Base-by-base conservation (phyloP, 495 filamentous ascomycete genomes). In the Darksidea phi region DNA sequence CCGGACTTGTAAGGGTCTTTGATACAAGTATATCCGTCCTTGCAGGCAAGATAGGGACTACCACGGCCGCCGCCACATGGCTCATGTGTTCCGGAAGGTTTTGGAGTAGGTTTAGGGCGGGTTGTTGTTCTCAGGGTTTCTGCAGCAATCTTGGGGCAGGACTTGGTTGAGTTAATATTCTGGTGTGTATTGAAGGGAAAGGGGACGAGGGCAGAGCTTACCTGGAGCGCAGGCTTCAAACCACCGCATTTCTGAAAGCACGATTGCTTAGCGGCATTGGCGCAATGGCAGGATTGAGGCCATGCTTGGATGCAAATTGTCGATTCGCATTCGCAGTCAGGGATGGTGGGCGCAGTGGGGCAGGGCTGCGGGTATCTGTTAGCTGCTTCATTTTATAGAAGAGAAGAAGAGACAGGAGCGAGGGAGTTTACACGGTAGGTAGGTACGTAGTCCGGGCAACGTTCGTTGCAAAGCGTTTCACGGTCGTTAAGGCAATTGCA, bases 161-260 rank as follows among this genome's bases (percentile, higher is more conserved):
- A 53, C 41, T 43, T 3, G 28, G 10, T 3, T n/a, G 18, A 6
- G 41, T 43, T 20, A 43, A 25, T n/a, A 6, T 41, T 24, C 18
- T 1, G 41, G 23, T 45, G 6, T 1, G 24, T 2, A 25, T 37
- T 47, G 34, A 21, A 7, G 37, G 32, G 28, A n/a, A 41, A 2
- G 37, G 49, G 23, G 50, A 23, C 38, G 42, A 12, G 23, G 57
- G 46, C 34, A 53, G 25, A 21, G 53, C 54, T 8, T 47, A 67
- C 64, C 1, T 53, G 17, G 17, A 32, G 37, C 6, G 12, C 48
- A n/a, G 64, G 64, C n/a, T 12, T n/a, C 20, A 17, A 5, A 0
- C 64, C 64, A 6, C 64, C 64, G 43, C 64, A 67, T 34, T 57
- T 55, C 4, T 67, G 25, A 42, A 48, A 67, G 24, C 64, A 67